These are phyloP conservation scores for Somion occarium DNA, from an alignment of 1,284 basidiomycete species.

Conservation along the genomic window DNA sequence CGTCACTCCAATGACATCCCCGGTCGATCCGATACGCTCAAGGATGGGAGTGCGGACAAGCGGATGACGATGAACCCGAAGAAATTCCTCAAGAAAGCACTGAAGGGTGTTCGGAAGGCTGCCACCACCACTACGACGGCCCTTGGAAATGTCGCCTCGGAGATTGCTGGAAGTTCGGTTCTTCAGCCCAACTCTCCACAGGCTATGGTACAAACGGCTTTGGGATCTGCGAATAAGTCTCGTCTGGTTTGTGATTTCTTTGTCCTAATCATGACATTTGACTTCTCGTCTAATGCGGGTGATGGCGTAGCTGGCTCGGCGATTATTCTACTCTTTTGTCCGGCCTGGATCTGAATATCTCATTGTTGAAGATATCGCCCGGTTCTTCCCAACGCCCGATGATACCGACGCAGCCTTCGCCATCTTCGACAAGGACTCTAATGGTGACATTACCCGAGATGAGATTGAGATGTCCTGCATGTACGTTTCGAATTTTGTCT, in stretches of 20 bases:
- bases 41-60: constrained; percentile 37
- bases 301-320: constrained; percentile 60
- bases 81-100: constrained; percentile 64
- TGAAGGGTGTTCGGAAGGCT: constrained; percentile 66
- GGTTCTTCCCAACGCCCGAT: constrained; percentile 67
- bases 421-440: constrained; percentile 82
- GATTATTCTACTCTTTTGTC: constrained; percentile 86
- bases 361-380: constrained; percentile 67
- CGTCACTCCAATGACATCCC: constrained; percentile 70
- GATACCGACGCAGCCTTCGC: constrained; percentile 64
- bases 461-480: constrained; percentile 77
- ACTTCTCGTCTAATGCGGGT: not conserved
- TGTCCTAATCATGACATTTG: not conserved
- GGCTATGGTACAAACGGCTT: constrained; percentile 76
- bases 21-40: constrained; percentile 64
- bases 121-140: constrained; percentile 83
- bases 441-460: constrained; percentile 75
- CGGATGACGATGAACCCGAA: constrained; percentile 46
- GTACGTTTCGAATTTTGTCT: too few relatives aligned
- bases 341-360: constrained; percentile 58
- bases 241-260: constrained; percentile 48
- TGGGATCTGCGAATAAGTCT: constrained; percentile 80
- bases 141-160: constrained; percentile 71
- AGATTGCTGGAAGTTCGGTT: constrained; percentile 74
- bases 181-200: constrained; percentile 86